Conservation (phyloP, 306 rosid species). For the Prunus dulcis region DNA sequence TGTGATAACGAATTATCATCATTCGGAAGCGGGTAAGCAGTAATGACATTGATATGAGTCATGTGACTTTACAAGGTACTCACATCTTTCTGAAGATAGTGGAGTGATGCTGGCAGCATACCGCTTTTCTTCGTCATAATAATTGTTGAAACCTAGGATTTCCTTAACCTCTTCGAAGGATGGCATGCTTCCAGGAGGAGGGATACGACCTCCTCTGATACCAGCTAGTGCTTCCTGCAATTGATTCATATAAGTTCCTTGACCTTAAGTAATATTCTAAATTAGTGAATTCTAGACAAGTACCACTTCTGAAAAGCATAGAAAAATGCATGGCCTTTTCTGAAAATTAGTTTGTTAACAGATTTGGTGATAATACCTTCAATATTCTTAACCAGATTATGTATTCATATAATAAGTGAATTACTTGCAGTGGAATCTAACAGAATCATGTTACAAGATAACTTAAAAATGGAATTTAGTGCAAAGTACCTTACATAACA, state of each 20-base stretch:
- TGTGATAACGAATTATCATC: neutral
- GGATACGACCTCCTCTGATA: slow-evolving; percentile 85
- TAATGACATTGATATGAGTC: neutral
- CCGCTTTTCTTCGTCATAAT: slow-evolving; percentile 91
- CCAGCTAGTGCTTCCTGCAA: slow-evolving; percentile 81
- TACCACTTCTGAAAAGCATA: neutral
- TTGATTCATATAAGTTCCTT: slow-evolving; percentile 8
- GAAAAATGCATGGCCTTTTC: neutral
- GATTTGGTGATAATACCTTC: neutral
- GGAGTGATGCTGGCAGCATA: slow-evolving; percentile 50
- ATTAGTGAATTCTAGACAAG: neutral
- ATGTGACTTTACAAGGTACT: slow-evolving; percentile 11
- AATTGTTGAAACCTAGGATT: slow-evolving; percentile 75
- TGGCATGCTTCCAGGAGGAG: slow-evolving; percentile 96
- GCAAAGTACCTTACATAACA: no score
- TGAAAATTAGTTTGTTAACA: neutral
- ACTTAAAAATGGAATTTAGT: no score
- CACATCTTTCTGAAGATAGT: slow-evolving; percentile 57
- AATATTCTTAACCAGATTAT: neutral
- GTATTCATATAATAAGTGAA: neutral
- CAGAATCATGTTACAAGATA: no score
- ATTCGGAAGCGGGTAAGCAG: neutral
- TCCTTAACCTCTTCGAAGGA: slow-evolving; percentile 88
- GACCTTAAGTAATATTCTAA: neutral
- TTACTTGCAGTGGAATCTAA: no score